phyloP scores from a whole-genome alignment of 345 rosid genomes.

The Clarkia xantiana region DNA sequence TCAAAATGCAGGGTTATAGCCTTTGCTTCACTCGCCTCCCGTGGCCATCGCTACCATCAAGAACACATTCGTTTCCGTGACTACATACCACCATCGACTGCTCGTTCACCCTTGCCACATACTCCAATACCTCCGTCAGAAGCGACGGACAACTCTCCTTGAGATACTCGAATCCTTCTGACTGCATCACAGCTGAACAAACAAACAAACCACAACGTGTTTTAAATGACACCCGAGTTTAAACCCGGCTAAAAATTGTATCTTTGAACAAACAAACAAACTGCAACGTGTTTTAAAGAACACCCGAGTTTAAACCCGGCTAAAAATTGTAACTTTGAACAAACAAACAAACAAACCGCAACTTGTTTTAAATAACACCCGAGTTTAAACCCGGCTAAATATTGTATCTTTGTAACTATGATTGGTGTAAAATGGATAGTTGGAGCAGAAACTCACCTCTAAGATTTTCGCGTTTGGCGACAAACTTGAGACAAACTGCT shows the following conservation, averaged over 20 bases:
- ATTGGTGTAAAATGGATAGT: not conserved
- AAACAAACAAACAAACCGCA: no score
- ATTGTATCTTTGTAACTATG: no score
- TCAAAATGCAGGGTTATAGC: constrained; percentile 8
- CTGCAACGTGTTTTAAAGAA: no score
- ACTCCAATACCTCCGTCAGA: constrained; percentile 39
- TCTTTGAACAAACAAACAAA: no score
- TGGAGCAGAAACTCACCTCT: constrained; percentile 18
- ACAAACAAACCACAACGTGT: not conserved
- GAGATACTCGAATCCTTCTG: constrained; percentile 47
- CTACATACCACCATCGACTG: constrained; percentile 24
- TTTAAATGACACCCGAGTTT: no score
- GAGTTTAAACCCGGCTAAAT: no score
- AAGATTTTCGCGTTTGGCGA: constrained; percentile 42
- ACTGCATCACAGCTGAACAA: constrained; percentile 51
- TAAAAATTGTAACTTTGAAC: no score
- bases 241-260: no score
- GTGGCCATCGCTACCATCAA: constrained; percentile 37
- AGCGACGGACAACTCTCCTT: constrained; percentile 44
- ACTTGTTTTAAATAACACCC: no score
- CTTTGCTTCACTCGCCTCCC: constrained; percentile 63
- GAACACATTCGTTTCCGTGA: constrained; percentile 27
- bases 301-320: no score
- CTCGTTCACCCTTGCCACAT: constrained; percentile 36
- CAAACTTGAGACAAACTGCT: constrained; percentile 47